phyloP scores from a whole-genome alignment of 768 basidiomycete genomes.

The Lentinus tigrinus region DNA sequence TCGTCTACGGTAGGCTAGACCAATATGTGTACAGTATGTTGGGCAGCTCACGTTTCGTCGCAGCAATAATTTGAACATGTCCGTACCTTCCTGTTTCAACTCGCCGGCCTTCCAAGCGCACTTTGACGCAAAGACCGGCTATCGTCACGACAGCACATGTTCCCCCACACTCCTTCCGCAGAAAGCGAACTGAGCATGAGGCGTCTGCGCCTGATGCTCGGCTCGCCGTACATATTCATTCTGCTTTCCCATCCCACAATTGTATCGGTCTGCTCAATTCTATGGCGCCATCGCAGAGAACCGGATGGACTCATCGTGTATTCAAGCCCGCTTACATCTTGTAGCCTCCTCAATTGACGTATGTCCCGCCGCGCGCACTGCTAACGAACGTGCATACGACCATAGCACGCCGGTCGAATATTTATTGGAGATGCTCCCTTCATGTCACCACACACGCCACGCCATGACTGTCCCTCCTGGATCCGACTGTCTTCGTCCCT shows the following conservation, averaged over 20 bases:
- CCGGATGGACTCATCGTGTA: conserved; percentile 14
- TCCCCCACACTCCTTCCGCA: too few species aligned
- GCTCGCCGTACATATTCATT: conserved; percentile 3
- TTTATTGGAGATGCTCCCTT: conserved; percentile 10
- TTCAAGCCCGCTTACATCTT: conserved; percentile 18
- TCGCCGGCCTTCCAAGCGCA: conserved; percentile 19
- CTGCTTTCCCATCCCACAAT: background rate
- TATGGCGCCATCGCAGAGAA: conserved; percentile 6
- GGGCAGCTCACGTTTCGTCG: conserved; percentile 32
- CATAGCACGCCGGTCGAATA: background rate
- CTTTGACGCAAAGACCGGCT: too few species aligned
- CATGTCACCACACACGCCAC: conserved; percentile 14
- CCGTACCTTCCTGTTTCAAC: too few species aligned
- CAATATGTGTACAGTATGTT: conserved; percentile 25
- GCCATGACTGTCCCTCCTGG: conserved; percentile 8
- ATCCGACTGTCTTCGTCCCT: background rate
- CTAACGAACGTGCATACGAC: background rate
- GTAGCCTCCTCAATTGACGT: conserved; percentile 9
- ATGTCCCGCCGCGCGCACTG: background rate
- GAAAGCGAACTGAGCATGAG: too few species aligned
- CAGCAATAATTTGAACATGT: too few species aligned
- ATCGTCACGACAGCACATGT: conserved; percentile 42
- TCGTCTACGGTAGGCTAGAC: conserved; percentile 1
- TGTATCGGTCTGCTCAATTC: conserved; percentile 11
- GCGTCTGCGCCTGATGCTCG: background rate